Evolutionary conservation across 2,329 filamentous ascomycete species (phyloP), one percentile per base, ranked within the genome.

Genomic region (Clarireedia homoeocarpa): DNA sequence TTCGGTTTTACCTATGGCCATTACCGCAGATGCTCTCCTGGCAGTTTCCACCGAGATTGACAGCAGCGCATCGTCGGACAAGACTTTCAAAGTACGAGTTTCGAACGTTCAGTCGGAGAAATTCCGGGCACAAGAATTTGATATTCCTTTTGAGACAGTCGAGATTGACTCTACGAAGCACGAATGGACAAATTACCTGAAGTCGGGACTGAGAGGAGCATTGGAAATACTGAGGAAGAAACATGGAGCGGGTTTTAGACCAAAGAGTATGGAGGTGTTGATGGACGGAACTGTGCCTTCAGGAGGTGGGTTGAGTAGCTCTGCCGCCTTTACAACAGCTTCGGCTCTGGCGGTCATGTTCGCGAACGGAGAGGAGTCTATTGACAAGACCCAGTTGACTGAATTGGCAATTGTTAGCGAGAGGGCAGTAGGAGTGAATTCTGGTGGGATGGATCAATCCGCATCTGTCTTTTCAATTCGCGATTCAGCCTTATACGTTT

Each of bases 141-240:
- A 83, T 47, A 79, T 96, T 7, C 81, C 87, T 2, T 68, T 69
- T 48, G 76, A 79, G 60, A 74, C 80, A 10, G 79, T 92, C n/a
- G 81, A 86, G 23, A 96, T 99, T 65, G 91, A 97, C 71, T 81
- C 89, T 6, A 84, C 83, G 17, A 81, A 86, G 63, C 88, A 95
- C 63, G 91, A 96, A 73, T 99, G 94, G 94, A 88, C 90, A 57
- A 99, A 97, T 71, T 99, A 99, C 78, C 97, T 99, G 82, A 95
- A 94, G 75, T 89, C 90, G 53, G 94, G 94, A 0, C 77, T 97
- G 50, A 78, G 83, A 38, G 94, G 91, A 30, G 92, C 92, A 0
- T 74, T 96, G 55, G 82, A 88, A 65, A 77, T 95, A 58, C 75
- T 99, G 61, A 79, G 83, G 69, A 82, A 84, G 72, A 86, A 86